Base-by-base conservation (phyloP, 495 filamentous ascomycete species). In the Tuber microsphaerosporum region DNA sequence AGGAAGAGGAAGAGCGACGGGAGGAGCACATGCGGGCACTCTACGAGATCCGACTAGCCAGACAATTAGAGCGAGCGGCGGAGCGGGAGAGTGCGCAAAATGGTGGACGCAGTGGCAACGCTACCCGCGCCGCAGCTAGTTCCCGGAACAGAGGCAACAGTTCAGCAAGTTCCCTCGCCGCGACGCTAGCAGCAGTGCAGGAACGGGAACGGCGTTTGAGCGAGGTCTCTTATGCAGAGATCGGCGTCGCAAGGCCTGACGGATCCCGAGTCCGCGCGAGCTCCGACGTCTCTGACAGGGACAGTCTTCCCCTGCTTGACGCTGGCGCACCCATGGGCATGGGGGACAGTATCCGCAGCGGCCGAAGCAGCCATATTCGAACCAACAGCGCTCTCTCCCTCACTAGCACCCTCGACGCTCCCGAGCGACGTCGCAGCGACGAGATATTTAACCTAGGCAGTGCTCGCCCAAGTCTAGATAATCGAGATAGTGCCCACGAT, bases 21-120 rank as follows among this genome's bases (percentile, higher is more conserved):
- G 94, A 98, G 74, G 89, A 92, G 45, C 91, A 98, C 81, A 98
- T 98, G 95, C 92, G 94, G 69, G 87, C 92, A 12, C 83, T 98
- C 39, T 99, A 97, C 84, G 92, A 97, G 81, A 92, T 98, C 69
- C 92, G 95, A 39, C 83, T 91, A 5, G 89, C 92, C 26, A 89
- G 95, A 69, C 89, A 94, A 46, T 86, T 87, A 61, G 92, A 97
- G 83, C 86, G 89, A 45, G 77, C 74, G 88, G 91, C 89, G 9
- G 93, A 93, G 71, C 89, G 94, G 9, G 92, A 97, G 88, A 91
- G 73, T 87, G 92, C 44, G 85, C 91, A 51, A 87, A 88, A 72
- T 84, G 88, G 76, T 84, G 91, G 56, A 85, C 88, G 70, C 90
- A 92, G 79, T 93, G 93, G 5, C 5, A 65, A 31, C 56, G 26